Evolutionary conservation across 768 basidiomycete species (phyloP), one percentile per base, ranked within the genome.

Genomic region (Naganishia onofrii): DNA sequence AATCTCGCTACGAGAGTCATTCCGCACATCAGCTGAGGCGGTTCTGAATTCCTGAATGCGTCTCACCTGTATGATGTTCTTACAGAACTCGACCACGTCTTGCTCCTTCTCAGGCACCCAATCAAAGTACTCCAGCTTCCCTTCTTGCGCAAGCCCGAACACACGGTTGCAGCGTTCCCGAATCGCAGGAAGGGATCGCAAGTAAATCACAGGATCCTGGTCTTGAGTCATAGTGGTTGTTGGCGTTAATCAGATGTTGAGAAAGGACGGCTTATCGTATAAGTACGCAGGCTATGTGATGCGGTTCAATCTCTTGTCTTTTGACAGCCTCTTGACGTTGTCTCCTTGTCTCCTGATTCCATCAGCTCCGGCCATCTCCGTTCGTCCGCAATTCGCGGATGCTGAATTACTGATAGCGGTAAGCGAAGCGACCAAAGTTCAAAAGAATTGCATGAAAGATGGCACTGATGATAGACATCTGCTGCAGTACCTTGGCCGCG

Each of bases 111-210:
- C 88, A 31, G 90, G 88, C 78, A 92, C 85, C 79, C 93, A 92
- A 28, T 88, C 87, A 77, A 95, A 95, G 81, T 91, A 93, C 74
- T 93, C 83, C 13, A 96, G 85, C 75, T 89, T 86, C 63, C 87
- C 89, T 72, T 85, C 77, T 78, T 86, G 83, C 15, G 91, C 93
- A 23, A 95, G 87, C 32, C 87, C 85, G 79, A 90, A 87, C 38
- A 98, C 92, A 51, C 85, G 85, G 13, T 81, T 78, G 80, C 93
- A 98, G 52, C 92, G 86, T 75, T 93, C 89, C 55, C 95, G 87
- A 75, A 97, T 92, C n/a, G 93, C 87, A 19, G 91, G 90, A 3
- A 96, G 84, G 0, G 91, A 92, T 36, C 89, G 88, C 53, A 96
- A 86, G 77, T 93, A 94, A 6, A 81, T 36, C 32, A 58, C 57